phyloP scores from a whole-genome alignment of 1,284 basidiomycete species.

The Sphagnurus paluster region DNA sequence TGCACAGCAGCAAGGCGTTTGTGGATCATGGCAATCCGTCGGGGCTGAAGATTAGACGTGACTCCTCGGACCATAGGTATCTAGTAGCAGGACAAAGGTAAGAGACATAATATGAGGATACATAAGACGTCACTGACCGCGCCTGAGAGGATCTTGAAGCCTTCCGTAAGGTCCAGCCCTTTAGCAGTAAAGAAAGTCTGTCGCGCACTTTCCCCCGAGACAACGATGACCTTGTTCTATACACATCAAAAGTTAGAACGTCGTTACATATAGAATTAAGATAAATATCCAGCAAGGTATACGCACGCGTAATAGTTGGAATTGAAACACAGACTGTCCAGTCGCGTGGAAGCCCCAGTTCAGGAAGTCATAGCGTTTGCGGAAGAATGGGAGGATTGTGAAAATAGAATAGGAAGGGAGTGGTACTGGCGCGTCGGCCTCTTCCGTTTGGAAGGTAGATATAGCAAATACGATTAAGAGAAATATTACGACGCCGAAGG shows the following conservation, averaged over 20 bases:
- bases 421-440: constrained; percentile 46
- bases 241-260: constrained; percentile 15
- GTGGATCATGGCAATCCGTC: constrained; percentile 62
- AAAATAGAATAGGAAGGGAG: constrained; percentile 58
- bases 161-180: constrained; percentile 70
- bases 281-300: too few species aligned
- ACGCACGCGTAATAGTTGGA: constrained; percentile 57
- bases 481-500: constrained; percentile 52
- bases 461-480: constrained; percentile 49
- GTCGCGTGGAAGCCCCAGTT: constrained; percentile 67
- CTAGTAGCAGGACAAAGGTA: constrained; percentile 31
- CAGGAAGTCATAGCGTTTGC: constrained; percentile 65
- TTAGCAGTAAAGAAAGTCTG: constrained; percentile 67
- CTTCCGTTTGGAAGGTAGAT: constrained; percentile 45
- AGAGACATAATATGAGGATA: constrained; percentile 3
- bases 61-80: constrained; percentile 74
- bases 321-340: constrained; percentile 63
- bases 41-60: constrained; percentile 64
- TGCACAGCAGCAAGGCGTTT: constrained; percentile 65
- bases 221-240: constrained; percentile 66
- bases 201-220: constrained; percentile 71
- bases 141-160: constrained; percentile 73
- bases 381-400: constrained; percentile 65
- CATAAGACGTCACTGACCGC: constrained; percentile 47
- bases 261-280: background rate